These are phyloP conservation scores for Nannochloropsis gaditana DNA, from an alignment of 108 stramenopile genomes.

Conservation along the genomic window DNA sequence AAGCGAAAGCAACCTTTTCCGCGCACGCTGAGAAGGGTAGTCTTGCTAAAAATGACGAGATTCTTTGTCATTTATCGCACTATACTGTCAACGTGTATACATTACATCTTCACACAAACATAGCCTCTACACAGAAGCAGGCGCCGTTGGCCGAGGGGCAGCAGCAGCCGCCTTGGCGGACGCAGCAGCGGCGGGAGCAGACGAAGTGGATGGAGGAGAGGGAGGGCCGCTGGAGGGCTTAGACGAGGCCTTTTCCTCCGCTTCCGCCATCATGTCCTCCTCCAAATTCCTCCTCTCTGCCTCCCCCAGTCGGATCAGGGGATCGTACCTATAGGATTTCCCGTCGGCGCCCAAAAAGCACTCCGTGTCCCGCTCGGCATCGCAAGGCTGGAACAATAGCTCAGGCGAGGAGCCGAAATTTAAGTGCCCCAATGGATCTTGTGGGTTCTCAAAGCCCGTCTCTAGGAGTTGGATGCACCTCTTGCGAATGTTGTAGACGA, in stretches of 20 bases:
- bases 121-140: too few relatives aligned
- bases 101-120: too few relatives aligned
- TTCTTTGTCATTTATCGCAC: too few relatives aligned
- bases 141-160: too few relatives aligned
- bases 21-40: too few relatives aligned
- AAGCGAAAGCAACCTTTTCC: too few relatives aligned
- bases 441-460: slow-evolving; percentile 62
- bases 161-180: too few relatives aligned
- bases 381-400: slow-evolving; percentile 70
- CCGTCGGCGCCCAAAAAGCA: background rate
- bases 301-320: slow-evolving; percentile 21
- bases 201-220: too few relatives aligned
- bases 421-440: slow-evolving; percentile 69
- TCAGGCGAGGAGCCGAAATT: slow-evolving; percentile 73
- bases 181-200: too few relatives aligned
- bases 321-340: background rate
- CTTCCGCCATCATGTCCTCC: background rate
- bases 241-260: background rate
- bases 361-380: slow-evolving; percentile 58
- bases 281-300: background rate
- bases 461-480: slow-evolving; percentile 74
- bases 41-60: too few relatives aligned
- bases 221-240: too few relatives aligned
- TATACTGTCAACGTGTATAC: too few relatives aligned
- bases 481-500: slow-evolving; percentile 53